Evolutionary conservation across 2,329 filamentous ascomycete genomes (phyloP), one percentile per base, ranked within the genome.

Genomic region (Fusarium continuum): DNA sequence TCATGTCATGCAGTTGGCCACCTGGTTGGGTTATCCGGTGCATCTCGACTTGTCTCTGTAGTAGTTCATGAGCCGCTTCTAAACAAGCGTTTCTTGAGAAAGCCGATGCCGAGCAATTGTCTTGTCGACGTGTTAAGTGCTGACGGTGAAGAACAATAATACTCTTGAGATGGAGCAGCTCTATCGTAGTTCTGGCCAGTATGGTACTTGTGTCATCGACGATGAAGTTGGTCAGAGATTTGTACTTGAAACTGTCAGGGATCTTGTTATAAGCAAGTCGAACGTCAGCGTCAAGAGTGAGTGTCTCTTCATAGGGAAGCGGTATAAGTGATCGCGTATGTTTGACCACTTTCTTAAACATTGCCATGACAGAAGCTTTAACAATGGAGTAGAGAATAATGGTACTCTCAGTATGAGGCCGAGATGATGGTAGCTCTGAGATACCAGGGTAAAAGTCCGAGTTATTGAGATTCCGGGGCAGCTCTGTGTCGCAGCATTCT

Each of bases 1-100:
- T 70, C 34, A 82, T 76, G 6, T 76, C 72, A 49, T 78, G 72
- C 4, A 85, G 49, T 6, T 76, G 74, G 0, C 82, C 80, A 1
- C 81, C 82, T 0, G 78, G 76, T 19, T 78, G 69, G 4, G 69
- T 72, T 3, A 75, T 74, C 11, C 73, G 58, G 10, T 77, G 52
- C 26, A 77, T 25, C 4, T 76, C 73, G 0, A 38, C 66, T 28
- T 77, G 75, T 2, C 71, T 70, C 5, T 57, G 47, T 1, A 77
- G 59, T 0, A 75, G 53, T 1, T 41, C 56, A 13, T 65, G 43
- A 0, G 73, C 74, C 0, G 75, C 73, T 1, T 70, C 64, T 0
- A 75, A 35, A 3, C 72, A 75, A 2, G 69, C 63, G 0, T 32
- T 40, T 26, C 70, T 51, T 2, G 71, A 73, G n/a, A 16, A 32